Evolutionary conservation across 2,329 filamentous ascomycete species (phyloP), one percentile per base, ranked within the genome.

Genomic region (Colletotrichum coccodes): DNA sequence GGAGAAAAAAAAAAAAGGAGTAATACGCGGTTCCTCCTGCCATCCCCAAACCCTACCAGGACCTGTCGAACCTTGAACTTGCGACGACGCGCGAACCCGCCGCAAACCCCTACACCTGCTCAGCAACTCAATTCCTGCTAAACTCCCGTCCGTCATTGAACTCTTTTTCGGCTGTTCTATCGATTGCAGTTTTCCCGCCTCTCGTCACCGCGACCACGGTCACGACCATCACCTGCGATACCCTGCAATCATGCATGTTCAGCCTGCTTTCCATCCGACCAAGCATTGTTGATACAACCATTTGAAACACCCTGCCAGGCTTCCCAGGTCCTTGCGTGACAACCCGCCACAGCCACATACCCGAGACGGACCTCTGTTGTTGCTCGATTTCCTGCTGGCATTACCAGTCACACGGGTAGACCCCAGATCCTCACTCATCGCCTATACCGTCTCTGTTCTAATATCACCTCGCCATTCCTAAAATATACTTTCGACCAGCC

Each of bases 231-330:
- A 18, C 49, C 26, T 60, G 34, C 46, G 52, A 36, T 56, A 72
- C 60, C 62, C 68, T 70, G 60, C 64, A 52, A 64, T 70, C 69
- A 73, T 74, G 72, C 72, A 64, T 66, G 63, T 61, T 60, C 64
- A 60, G 56, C 66, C 64, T 70, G 66, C 60, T 53, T 66, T 60
- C 64, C 68, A 63, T 64, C 70, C 59, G 53, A 56, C 60, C 71
- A 67, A 73, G 72, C 72, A 75, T 75, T 75, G 72, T 74, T 73
- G 72, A 75, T 70, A 71, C 73, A 58, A 69, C 69, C 70, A 72
- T 69, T 70, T 75, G 73, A 75, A 75, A 75, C 73, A 70, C 46
- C 65, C 54, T 70, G 69, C 69, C 70, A 56, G 60, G 58, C 64
- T 49, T 68, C 63, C 63, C 67, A 70, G 40, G 56, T 67, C 44